A percentile compares a stretch with the other conserved stretches of the same genome.
These are phyloP conservation scores for Colletotrichum sp. DNA, from an alignment of 2,329 filamentous ascomycete genomes.

Conservation along the genomic window DNA sequence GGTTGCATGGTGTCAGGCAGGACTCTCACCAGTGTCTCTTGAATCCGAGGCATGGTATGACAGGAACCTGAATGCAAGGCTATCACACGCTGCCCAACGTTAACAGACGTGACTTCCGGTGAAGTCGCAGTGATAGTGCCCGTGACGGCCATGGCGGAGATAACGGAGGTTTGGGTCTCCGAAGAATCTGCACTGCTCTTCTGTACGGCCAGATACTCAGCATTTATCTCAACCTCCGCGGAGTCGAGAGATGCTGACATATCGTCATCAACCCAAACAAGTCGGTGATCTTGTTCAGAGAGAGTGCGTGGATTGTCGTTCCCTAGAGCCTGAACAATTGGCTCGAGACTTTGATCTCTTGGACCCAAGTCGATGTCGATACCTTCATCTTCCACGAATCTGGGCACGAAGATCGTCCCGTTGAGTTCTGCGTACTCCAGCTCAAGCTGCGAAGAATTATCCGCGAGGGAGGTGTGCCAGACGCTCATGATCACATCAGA, in stretches of 20 bases:
- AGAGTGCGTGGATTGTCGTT: background rate
- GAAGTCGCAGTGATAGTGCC: background rate
- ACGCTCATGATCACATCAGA: background rate
- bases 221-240: background rate
- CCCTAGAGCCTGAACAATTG: background rate
- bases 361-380: background rate
- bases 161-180: background rate
- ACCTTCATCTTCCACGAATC: constrained; percentile 8
- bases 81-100: background rate
- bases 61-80: background rate
- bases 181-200: background rate
- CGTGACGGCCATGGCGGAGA: background rate
- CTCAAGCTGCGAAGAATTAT: background rate
- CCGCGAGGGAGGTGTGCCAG: background rate
- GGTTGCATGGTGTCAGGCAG: background rate
- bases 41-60: background rate
- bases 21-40: background rate
- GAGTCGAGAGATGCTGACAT: background rate
- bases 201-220: background rate
- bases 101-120: background rate
- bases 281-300: background rate
- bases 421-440: constrained; percentile 20
- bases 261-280: background rate
- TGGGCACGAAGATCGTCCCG: constrained; percentile 11
- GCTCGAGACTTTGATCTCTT: background rate